Conservation (phyloP, 148 eudicot species). For the Rhododendron ovatum region DNA sequence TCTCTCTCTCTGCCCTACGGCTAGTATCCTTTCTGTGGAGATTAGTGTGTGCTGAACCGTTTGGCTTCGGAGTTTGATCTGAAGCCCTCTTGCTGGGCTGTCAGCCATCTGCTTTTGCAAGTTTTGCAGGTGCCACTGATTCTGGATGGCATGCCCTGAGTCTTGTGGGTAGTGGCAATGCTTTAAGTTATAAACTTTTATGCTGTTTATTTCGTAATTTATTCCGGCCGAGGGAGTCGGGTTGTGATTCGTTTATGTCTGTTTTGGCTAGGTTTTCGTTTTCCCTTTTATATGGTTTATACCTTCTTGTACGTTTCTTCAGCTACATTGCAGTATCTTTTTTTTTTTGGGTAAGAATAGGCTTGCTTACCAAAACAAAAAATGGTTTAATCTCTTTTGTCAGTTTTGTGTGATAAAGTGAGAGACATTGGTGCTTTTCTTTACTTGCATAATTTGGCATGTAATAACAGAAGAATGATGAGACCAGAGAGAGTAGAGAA, state of each 20-base stretch:
- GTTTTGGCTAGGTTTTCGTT: not conserved
- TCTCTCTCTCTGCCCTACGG: not conserved
- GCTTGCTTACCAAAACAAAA: not conserved
- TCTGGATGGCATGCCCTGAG: not conserved
- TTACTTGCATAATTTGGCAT: not conserved
- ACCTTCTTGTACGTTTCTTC: not conserved
- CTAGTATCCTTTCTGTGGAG: not conserved
- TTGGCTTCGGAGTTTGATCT: not conserved
- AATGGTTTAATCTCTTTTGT: not conserved
- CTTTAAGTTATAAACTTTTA: not conserved
- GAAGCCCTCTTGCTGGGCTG: not conserved
- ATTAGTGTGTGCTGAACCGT: not conserved
- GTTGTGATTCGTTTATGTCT: not conserved
- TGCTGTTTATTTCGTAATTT: not conserved
- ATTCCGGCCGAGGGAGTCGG: not conserved
- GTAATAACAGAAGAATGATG: not conserved
- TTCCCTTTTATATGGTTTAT: not conserved
- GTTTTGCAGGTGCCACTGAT: not conserved
- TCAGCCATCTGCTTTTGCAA: not conserved
- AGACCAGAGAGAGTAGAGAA: not conserved
- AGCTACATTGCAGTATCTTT: not conserved
- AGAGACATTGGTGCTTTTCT: not conserved
- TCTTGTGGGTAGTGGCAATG: not conserved
- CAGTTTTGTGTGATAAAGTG: not conserved
- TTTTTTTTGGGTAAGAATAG: not conserved